These are phyloP conservation scores for Yarrowia sp. DNA, from an alignment of 805 yeast genomes.

Conservation along the genomic window DNA sequence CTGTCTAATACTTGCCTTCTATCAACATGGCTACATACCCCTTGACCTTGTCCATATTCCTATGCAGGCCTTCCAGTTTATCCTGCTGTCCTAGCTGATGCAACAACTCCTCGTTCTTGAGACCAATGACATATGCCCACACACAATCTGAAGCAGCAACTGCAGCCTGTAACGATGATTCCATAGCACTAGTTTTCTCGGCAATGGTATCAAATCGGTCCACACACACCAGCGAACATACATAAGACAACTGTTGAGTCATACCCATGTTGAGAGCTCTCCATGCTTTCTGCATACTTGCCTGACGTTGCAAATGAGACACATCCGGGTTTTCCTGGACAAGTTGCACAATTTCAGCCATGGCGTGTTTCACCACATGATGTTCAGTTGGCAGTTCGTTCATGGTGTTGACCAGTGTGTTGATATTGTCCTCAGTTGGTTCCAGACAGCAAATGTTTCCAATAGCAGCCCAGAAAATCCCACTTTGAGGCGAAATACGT, in stretches of 20 bases:
- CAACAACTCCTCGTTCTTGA: background rate
- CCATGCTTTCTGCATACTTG: slow-evolving; percentile 7
- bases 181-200: background rate
- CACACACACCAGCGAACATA: slow-evolving; percentile 9
- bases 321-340: background rate
- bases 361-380: background rate
- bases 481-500: background rate
- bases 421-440: background rate
- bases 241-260: slow-evolving; percentile 17
- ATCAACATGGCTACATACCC: slow-evolving; percentile 15
- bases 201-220: slow-evolving; percentile 24
- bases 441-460: slow-evolving; percentile 21
- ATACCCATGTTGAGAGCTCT: slow-evolving; percentile 18
- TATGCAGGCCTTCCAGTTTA: slow-evolving; percentile 1
- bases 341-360: slow-evolving; percentile 5
- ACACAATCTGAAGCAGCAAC: slow-evolving; percentile 5
- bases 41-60: slow-evolving; percentile 22
- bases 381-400: background rate
- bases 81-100: slow-evolving; percentile 19
- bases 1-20: slow-evolving; percentile 1
- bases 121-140: slow-evolving; percentile 21
- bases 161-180: slow-evolving; percentile 13
- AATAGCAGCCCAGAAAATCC: background rate
- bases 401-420: background rate
- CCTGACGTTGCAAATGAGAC: background rate